phyloP scores from a whole-genome alignment of 176 grass and related monocot species.

The Aegilops speltoides region DNA sequence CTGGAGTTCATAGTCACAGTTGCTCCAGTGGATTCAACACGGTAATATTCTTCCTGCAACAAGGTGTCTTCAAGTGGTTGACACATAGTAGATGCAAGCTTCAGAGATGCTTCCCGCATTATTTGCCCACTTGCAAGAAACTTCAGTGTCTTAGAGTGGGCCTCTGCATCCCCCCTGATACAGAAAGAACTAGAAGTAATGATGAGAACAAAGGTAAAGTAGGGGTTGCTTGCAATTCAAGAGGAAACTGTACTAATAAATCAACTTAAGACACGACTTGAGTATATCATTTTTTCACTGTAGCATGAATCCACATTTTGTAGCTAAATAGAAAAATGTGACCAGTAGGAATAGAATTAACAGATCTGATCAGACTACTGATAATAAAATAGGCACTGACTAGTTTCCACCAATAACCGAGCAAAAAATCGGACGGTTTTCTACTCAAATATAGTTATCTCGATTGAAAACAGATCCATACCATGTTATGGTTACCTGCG shows the following conservation, averaged over 20 bases:
- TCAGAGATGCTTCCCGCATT: conserved; percentile 73
- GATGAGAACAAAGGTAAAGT: background rate
- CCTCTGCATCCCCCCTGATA: conserved; percentile 51
- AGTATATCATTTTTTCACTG: background rate
- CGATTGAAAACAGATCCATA: background rate
- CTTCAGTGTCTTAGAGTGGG: conserved; percentile 36
- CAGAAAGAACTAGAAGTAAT: background rate
- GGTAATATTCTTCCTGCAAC: conserved; percentile 40
- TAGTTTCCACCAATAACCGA: background rate
- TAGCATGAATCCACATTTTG: background rate
- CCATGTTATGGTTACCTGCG: background rate
- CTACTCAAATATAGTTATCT: background rate
- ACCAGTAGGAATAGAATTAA: background rate
- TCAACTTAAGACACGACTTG: background rate
- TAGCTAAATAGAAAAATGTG: background rate
- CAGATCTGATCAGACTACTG: background rate
- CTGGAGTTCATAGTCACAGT: conserved; percentile 68
- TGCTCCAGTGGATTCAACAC: conserved; percentile 71
- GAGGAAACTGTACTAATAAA: background rate
- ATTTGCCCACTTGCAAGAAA: conserved; percentile 64
- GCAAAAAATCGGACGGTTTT: background rate
- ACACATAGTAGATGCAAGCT: conserved; percentile 44
- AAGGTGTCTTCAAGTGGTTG: conserved; percentile 45
- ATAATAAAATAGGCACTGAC: background rate
- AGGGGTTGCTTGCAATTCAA: background rate